Base-by-base conservation (phyloP, 495 filamentous ascomycete species). In the Haplographium delicatum region DNA sequence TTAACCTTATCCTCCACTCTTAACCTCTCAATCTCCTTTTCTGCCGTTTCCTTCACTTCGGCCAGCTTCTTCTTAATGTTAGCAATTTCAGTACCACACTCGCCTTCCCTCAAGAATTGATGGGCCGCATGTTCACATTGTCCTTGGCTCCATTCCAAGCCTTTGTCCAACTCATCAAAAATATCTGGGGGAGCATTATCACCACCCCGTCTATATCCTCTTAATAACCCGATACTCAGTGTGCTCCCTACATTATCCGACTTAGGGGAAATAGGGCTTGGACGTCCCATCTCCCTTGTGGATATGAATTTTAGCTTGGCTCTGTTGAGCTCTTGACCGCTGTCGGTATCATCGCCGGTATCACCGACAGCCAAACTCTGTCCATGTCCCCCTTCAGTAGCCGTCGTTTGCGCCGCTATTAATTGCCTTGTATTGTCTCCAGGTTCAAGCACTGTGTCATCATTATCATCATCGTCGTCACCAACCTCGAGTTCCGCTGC, bases 121-220 rank as follows among this genome's bases (percentile, higher is more conserved):
- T 91, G 89, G 1, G 90, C 90, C 11, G 80, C 90, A 44, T 81
- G 79, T 66, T 95, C 90, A 64, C 87, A 94, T 59, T 89, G 76
- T 39, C 73, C 76, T 61, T 95, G 86, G 10, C 85, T 85, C 44
- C 78, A 76, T 59, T 96, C 88, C 42, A 96, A 71, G 1, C 80
- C 76, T 60, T 81, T 83, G 57, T 94, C 90, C 1, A 86, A 69
- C 35, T 76, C 71, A 58, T 93, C 87, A 65, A 85, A 91, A 9
- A 78, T 65, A 48, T 76, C 75, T n/a, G 60, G 58, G 30, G 57
- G 54, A 13, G 63, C 63, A 28, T 47, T 38, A n/a, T 24, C 46
- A 0, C 44, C 48, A 4, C 47, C 40, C 18, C 50, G 47, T 16
- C 44, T 47, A 23, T 54, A 57, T 31, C 52, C 46, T 25, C 40